A percentile compares a stretch with the other conserved stretches of the same genome.
Conservation (phyloP, 2,329 filamentous ascomycete genomes). For the Scopulariopsis brevicaulis region DNA sequence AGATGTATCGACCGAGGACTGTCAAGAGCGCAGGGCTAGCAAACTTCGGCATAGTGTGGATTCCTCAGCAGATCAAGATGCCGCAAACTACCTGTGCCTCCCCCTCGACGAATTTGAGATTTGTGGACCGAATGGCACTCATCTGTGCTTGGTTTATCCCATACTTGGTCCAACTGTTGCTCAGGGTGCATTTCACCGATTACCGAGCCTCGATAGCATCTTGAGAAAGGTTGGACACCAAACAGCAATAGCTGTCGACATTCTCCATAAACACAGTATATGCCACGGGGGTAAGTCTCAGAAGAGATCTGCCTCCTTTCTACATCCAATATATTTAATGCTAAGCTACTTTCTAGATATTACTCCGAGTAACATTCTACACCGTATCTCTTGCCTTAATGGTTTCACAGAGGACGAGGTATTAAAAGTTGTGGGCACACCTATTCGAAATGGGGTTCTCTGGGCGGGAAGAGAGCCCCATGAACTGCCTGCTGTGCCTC, state of each 20-base stretch:
- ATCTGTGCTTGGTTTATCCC: slow-evolving; percentile 14
- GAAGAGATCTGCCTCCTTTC: too few species aligned
- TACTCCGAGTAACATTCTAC: too few species aligned
- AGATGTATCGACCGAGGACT: not conserved
- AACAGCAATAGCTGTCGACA: too few species aligned
- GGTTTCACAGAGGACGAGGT: too few species aligned
- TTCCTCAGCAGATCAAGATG: not conserved
- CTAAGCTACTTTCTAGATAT: too few species aligned
- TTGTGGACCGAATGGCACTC: slow-evolving; percentile 14
- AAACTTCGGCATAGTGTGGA: not conserved
- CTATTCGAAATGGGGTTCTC: too few species aligned
- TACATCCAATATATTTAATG: too few species aligned
- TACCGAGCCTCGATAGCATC: not conserved
- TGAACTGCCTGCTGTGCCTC: too few species aligned
- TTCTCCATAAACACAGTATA: slow-evolving; percentile 9
- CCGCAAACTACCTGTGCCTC: slow-evolving; percentile 6
- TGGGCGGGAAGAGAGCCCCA: too few species aligned
- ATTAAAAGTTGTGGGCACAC: too few species aligned
- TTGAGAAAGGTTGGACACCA: slow-evolving; percentile 12
- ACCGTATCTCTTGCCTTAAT: too few species aligned
- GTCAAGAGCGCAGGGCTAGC: not conserved
- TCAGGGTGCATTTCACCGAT: not conserved
- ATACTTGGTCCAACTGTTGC: slow-evolving; percentile 16
- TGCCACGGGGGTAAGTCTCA: too few species aligned
- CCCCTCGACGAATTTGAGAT: slow-evolving; percentile 12